Percentiles rank a stretch among this genome's conserved stretches.
phyloP scores from a whole-genome alignment of 176 grass and related monocot genomes.

The Oropetium thomaeum region DNA sequence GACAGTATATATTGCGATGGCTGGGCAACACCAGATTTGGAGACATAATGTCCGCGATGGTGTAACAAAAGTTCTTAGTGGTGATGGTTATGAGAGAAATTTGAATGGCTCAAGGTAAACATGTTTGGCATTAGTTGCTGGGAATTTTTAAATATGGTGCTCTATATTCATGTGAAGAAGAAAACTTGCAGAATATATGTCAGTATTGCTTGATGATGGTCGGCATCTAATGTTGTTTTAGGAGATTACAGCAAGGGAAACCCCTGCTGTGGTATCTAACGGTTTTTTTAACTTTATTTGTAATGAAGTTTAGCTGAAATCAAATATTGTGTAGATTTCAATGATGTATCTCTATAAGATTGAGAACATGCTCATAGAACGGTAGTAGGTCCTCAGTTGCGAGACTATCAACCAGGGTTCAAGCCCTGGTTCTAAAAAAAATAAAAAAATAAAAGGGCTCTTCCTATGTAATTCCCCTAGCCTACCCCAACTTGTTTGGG shows the following conservation, averaged over 20 bases:
- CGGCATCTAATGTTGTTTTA: not conserved
- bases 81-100: conserved; percentile 94
- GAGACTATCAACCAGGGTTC: too few relatives aligned
- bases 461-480: too few relatives aligned
- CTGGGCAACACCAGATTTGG: conserved; percentile 98
- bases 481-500: too few relatives aligned
- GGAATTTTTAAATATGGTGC: conserved; percentile 6
- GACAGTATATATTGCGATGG: conserved; percentile 86
- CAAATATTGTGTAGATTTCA: not conserved
- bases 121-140: not conserved
- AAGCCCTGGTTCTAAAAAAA: too few relatives aligned
- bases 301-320: not conserved
- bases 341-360: not conserved
- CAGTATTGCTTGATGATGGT: conserved; percentile 4
- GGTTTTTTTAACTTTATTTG: not conserved
- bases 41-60: conserved; percentile 62
- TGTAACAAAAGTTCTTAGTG: conserved; percentile 76
- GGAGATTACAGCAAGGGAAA: too few relatives aligned
- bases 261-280: too few relatives aligned
- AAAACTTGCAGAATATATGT: not conserved
- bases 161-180: conserved; percentile 4
- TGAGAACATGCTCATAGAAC: too few relatives aligned
- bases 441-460: too few relatives aligned
- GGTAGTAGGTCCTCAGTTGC: too few relatives aligned
- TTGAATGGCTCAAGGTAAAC: conserved; percentile 82